Percentiles rank a stretch among this genome's conserved stretches.
These are phyloP conservation scores for Sutorius eximius DNA, from an alignment of 1,284 basidiomycete genomes.

Conservation along the genomic window DNA sequence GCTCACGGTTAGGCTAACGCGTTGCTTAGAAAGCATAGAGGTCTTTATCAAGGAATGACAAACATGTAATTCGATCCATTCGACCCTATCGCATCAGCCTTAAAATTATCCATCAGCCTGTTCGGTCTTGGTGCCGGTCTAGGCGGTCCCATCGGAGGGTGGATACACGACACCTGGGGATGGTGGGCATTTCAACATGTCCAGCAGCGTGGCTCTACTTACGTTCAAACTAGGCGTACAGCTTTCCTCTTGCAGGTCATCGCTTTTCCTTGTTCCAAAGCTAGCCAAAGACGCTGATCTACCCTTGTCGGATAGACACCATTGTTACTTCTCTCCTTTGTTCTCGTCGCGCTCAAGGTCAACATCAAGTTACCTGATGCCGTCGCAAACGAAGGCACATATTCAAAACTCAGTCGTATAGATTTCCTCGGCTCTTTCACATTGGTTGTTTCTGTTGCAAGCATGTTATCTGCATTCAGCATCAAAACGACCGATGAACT, in stretches of 20 bases:
- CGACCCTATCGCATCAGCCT: conserved; percentile 3
- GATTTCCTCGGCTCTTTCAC: conserved; percentile 82
- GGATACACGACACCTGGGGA: conserved; percentile 79
- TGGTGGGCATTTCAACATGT: conserved; percentile 54
- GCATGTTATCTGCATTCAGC: conserved; percentile 73
- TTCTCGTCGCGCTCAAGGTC: conserved; percentile 72
- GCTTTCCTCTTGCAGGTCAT: conserved; percentile 50
- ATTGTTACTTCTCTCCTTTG: conserved; percentile 66
- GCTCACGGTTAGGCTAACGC: neutral
- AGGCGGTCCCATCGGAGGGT: conserved; percentile 90
- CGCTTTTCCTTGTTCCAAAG: conserved; percentile 69
- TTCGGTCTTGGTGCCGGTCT: conserved; percentile 77
- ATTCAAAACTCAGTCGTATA: conserved; percentile 72
- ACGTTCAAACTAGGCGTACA: conserved; percentile 29
- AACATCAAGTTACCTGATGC: conserved; percentile 64
- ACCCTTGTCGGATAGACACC: conserved; percentile 56
- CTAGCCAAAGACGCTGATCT: conserved; percentile 2
- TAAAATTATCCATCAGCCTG: conserved; percentile 44
- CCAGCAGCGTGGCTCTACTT: conserved; percentile 9
- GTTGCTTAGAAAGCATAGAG: conserved; percentile 69
- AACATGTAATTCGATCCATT: conserved; percentile 62
- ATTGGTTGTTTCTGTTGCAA: conserved; percentile 73
- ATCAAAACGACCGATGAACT: conserved; percentile 81
- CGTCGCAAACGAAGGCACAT: conserved; percentile 55
- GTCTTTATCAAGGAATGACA: conserved; percentile 85